Evolutionary conservation across 352 stramenopile genomes (phyloP).

Genomic region (Phytopythium delawarense): DNA sequence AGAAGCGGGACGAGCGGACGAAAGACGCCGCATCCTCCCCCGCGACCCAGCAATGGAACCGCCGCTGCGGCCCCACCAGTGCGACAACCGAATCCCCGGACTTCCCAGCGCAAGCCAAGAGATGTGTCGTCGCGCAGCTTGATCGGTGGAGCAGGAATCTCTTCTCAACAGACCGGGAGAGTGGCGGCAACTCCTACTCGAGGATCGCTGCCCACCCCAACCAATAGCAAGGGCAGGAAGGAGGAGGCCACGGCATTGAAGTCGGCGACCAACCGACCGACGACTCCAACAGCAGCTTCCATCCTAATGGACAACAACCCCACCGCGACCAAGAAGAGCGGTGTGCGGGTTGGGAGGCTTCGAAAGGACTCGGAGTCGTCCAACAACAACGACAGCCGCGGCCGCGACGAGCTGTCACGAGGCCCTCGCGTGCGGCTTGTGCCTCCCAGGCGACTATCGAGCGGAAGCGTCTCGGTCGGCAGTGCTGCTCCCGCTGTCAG

Average conservation of each 20-base stretch:
- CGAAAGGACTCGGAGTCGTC: background rate
- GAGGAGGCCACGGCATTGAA: background rate
- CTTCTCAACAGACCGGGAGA: background rate
- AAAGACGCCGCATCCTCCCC: constrained; percentile 1
- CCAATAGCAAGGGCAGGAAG: background rate
- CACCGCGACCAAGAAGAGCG: background rate
- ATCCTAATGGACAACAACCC: background rate
- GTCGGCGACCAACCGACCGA: background rate
- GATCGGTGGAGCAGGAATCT: background rate
- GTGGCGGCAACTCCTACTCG: background rate
- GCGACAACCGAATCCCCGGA: background rate
- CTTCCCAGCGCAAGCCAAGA: background rate
- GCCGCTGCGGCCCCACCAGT: background rate
- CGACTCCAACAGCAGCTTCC: background rate
- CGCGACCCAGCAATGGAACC: background rate
- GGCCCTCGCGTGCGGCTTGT: constrained; percentile 3
- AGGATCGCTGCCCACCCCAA: background rate
- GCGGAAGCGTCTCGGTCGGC: background rate
- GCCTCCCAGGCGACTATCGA: background rate
- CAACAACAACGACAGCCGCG: background rate
- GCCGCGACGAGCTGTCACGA: background rate
- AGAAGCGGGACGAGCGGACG: background rate
- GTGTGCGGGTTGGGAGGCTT: background rate
- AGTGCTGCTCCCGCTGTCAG: background rate
- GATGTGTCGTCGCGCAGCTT: background rate